Evolutionary conservation across 225 moss, liverwort and hornwort genomes (phyloP).

Genomic region (Climacium dendroides): DNA sequence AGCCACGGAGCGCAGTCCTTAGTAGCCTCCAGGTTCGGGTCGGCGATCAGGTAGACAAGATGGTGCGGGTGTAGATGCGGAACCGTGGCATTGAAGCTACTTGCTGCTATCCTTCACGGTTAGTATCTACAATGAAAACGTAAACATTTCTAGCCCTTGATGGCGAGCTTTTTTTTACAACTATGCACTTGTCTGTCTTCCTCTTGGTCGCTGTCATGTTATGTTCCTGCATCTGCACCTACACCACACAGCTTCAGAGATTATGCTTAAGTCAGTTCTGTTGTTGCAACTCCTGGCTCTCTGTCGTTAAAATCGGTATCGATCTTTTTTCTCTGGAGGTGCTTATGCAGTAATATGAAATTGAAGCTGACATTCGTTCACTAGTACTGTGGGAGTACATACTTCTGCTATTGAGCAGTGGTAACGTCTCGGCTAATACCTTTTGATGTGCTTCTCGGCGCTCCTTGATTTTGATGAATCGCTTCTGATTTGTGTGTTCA

Average conservation of each 20-base stretch:
- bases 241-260: conserved; percentile 3
- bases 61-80: conserved; percentile 34
- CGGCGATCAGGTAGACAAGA: neutral
- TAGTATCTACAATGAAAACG: neutral
- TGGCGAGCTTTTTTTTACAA: neutral
- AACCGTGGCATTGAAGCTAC: conserved; percentile 28
- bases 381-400: neutral
- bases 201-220: conserved; percentile 7
- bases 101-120: neutral
- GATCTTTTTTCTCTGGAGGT: conserved; percentile 3
- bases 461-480: neutral
- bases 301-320: neutral
- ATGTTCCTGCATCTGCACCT: conserved; percentile 27
- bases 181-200: neutral
- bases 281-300: neutral
- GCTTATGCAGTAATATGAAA: conserved; percentile 16
- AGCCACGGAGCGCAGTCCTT: neutral
- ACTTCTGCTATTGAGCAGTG: neutral
- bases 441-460: neutral
- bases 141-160: neutral
- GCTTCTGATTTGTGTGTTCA: neutral
- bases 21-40: neutral
- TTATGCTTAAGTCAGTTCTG: neutral
- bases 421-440: neutral
- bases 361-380: conserved; percentile 1